phyloP scores from a whole-genome alignment of 1,139 yeast species.

The Protomyces arabidopsidicola region DNA sequence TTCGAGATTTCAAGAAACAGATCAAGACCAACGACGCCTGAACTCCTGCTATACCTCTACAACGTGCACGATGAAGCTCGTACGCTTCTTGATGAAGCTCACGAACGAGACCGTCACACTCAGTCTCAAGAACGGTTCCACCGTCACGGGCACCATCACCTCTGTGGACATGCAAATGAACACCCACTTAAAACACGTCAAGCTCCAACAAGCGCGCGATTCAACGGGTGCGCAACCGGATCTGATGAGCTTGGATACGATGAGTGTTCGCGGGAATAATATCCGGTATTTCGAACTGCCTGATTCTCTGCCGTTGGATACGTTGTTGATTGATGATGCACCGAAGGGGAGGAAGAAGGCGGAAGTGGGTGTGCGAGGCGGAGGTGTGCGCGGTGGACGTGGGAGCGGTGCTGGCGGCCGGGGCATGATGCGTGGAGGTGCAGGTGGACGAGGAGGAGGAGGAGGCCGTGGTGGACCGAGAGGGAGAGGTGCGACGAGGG shows the following conservation, averaged over 20 bases:
- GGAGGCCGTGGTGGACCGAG: constrained; percentile 36
- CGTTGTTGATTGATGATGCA: constrained; percentile 59
- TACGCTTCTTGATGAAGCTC: constrained; percentile 70
- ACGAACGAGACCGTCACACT: constrained; percentile 84
- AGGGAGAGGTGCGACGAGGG: constrained; percentile 36
- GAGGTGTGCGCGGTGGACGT: constrained; percentile 31
- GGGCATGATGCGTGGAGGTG: constrained; percentile 37
- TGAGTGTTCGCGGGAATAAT: constrained; percentile 85
- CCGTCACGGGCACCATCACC: constrained; percentile 63
- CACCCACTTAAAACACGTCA: constrained; percentile 74
- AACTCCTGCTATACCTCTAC: not conserved
- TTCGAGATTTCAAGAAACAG: no score
- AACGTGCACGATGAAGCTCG: constrained; percentile 26
- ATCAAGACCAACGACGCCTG: no score
- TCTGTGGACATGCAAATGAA: constrained; percentile 93
- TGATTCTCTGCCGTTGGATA: constrained; percentile 78
- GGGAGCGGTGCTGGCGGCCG: constrained; percentile 33
- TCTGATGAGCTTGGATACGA: constrained; percentile 54
- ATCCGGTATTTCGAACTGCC: constrained; percentile 82
- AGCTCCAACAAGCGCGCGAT: constrained; percentile 54
- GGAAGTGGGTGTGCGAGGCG: constrained; percentile 33
- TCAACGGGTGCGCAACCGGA: constrained; percentile 60
- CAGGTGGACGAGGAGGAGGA: constrained; percentile 34
- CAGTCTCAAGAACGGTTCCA: constrained; percentile 82
- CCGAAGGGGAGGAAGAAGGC: constrained; percentile 44